phyloP scores from a whole-genome alignment of 1,284 basidiomycete species.

The Gastroboletus turbinatus region DNA sequence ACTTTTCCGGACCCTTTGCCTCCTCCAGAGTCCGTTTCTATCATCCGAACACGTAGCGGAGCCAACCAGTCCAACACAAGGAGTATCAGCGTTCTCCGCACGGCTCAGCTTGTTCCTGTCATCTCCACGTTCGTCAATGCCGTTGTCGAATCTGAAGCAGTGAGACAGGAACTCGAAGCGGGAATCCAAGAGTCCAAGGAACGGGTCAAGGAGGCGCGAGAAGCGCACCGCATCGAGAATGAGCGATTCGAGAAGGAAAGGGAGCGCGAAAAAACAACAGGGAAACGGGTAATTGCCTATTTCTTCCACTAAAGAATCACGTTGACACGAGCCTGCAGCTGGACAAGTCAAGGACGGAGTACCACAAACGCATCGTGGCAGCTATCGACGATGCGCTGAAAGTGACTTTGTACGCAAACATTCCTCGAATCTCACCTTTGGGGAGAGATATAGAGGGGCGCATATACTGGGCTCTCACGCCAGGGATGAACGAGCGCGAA shows the following conservation, averaged over 20 bases:
- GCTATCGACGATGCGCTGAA: slow-evolving; percentile 28
- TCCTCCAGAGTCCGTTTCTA: slow-evolving; percentile 37
- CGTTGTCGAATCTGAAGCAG: slow-evolving; percentile 43
- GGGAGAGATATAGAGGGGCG: slow-evolving; percentile 54
- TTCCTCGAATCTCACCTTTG: slow-evolving; percentile 46
- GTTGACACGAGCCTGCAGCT: slow-evolving; percentile 18
- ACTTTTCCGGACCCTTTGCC: slow-evolving; percentile 57
- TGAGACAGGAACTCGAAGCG: slow-evolving; percentile 60
- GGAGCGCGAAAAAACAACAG: slow-evolving; percentile 30
- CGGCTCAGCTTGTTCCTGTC: slow-evolving; percentile 67
- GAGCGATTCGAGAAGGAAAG: slow-evolving; percentile 45
- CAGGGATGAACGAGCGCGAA: slow-evolving; percentile 47
- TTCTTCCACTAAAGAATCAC: not conserved
- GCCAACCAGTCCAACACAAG: slow-evolving; percentile 39
- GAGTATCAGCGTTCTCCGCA: slow-evolving; percentile 43
- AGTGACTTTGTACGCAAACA: slow-evolving; percentile 37
- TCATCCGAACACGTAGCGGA: slow-evolving; percentile 33
- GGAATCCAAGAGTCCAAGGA: slow-evolving; percentile 56
- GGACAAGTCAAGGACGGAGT: slow-evolving; percentile 25
- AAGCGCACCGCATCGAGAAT: slow-evolving; percentile 46
- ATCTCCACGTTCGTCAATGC: slow-evolving; percentile 56
- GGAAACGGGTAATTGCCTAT: slow-evolving; percentile 37
- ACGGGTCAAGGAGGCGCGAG: slow-evolving; percentile 46
- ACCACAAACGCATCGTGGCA: slow-evolving; percentile 23
- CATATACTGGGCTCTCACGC: slow-evolving; percentile 53